Evolutionary conservation across 2,329 filamentous ascomycete genomes (phyloP), one percentile per base, ranked within the genome.

Genomic region (Phialocephala sp.): DNA sequence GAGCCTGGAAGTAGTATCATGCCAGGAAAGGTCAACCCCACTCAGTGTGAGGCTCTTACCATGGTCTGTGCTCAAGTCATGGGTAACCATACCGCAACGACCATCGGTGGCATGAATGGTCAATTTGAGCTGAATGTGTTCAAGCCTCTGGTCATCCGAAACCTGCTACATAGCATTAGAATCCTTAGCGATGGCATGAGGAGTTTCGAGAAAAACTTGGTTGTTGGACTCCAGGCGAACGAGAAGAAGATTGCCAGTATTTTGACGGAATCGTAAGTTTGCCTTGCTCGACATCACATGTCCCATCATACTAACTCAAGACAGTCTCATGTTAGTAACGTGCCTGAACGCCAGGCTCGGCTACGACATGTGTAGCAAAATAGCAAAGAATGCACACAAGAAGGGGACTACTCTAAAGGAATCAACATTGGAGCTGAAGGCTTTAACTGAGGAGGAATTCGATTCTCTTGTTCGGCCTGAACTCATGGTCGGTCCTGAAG

Each of bases 71-170:
- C 92, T 22, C 95, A 99, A 81, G 94, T 99, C 68, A 97, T 98
- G 87, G 95, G 95, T 76, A 99, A 99, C 86, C 89, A 98, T 78
- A 91, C 93, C 62, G 93, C 95, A 43, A 89, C 92, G 67, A 97
- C 94, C 36, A 93, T 98, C 74, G 93, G 93, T 69, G 95, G 94
- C 77, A 96, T 96, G 84, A 97, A 95, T 83, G 95, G 95, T 72
- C 96, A 98, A 83, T 99, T 99, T 75, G 95, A 98, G 82, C 87
- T 99, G 73, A 99, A 98, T 81, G 95, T 98, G 63, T 99, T 97
- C 88, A 98, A 98, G 86, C 95, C 95, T 52, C 87, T 98, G 66
- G 87, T 99, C 78, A 98, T 98, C 81, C 87, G 91, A 80, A 98
- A 98, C 83, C 84, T 98, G 71, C 86, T 99, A 45, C 95, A 98